phyloP scores from a whole-genome alignment of 176 grass and related monocot species.

The Bolboschoenus planiculmis region DNA sequence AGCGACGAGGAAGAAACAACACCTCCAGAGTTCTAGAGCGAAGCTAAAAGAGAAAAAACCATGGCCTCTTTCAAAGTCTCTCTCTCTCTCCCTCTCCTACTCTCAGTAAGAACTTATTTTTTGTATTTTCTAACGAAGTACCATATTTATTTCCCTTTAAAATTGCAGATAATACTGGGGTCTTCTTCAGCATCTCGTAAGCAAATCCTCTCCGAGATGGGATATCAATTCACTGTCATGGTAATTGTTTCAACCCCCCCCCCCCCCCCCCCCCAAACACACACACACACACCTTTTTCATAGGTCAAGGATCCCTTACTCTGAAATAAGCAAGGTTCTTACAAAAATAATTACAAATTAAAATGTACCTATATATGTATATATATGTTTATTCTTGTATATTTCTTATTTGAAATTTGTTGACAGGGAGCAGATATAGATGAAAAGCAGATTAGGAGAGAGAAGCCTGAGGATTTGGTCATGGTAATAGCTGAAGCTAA shows the following conservation, averaged over 20 bases:
- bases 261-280: too few relatives aligned
- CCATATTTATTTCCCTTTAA: neutral
- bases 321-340: neutral
- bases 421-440: constrained; percentile 80
- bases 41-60: neutral
- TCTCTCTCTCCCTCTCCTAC: constrained; percentile 4
- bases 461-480: constrained; percentile 77
- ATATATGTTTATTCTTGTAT: too few relatives aligned
- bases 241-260: constrained; percentile 10
- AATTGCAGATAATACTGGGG: constrained; percentile 70
- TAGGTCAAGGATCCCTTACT: too few relatives aligned
- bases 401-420: neutral
- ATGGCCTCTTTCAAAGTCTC: constrained; percentile 29
- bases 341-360: neutral
- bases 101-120: neutral
- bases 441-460: constrained; percentile 75
- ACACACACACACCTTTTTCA: neutral
- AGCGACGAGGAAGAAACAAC: too few relatives aligned
- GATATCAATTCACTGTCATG: constrained; percentile 71
- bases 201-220: constrained; percentile 87
- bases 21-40: neutral
- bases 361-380: neutral
- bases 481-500: constrained; percentile 79
- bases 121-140: neutral
- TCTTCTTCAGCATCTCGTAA: constrained; percentile 79